Conservation (phyloP, 805 yeast genomes). For the Helenozyma baotianmanensis region DNA sequence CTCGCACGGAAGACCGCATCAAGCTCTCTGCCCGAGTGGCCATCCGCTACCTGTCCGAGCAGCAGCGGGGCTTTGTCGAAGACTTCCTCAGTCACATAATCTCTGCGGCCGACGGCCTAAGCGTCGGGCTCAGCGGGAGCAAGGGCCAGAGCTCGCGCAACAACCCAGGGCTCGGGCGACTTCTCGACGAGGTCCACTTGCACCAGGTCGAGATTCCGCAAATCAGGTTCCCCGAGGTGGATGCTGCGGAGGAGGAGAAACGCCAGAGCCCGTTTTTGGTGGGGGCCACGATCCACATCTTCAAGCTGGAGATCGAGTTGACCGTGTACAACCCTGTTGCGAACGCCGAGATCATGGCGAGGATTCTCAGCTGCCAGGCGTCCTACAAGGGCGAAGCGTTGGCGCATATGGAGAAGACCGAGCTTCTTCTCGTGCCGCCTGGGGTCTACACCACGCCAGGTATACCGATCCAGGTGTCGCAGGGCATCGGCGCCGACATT, state of each 20-base stretch:
- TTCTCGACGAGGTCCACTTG: slow-evolving; percentile 6
- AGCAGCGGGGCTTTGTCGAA: slow-evolving; percentile 9
- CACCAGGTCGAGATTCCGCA: slow-evolving; percentile 15
- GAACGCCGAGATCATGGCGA: slow-evolving; percentile 42
- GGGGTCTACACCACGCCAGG: slow-evolving; percentile 48
- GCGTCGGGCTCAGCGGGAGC: slow-evolving; percentile 4
- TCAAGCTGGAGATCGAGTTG: slow-evolving; percentile 52
- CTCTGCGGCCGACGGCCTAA: slow-evolving; percentile 12
- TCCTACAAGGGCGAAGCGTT: slow-evolving; percentile 41
- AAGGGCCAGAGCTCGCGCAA: neutral
- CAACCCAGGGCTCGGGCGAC: slow-evolving; percentile 2
- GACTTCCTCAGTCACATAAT: slow-evolving; percentile 19
- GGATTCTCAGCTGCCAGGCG: slow-evolving; percentile 45
- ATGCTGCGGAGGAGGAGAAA: neutral
- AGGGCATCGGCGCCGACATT: slow-evolving; percentile 46
- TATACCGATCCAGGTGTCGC: slow-evolving; percentile 44
- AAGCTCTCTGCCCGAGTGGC: slow-evolving; percentile 18
- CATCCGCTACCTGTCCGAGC: slow-evolving; percentile 8
- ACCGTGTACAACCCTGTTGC: slow-evolving; percentile 50
- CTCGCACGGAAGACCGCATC: slow-evolving; percentile 9
- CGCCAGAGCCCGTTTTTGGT: slow-evolving; percentile 37
- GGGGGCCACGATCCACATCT: slow-evolving; percentile 49
- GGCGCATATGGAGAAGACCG: slow-evolving; percentile 42
- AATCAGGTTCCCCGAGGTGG: slow-evolving; percentile 18
- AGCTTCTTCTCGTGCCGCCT: slow-evolving; percentile 43